phyloP scores from a whole-genome alignment of 164 flowering plant genomes.

The Berberis vulgaris region DNA sequence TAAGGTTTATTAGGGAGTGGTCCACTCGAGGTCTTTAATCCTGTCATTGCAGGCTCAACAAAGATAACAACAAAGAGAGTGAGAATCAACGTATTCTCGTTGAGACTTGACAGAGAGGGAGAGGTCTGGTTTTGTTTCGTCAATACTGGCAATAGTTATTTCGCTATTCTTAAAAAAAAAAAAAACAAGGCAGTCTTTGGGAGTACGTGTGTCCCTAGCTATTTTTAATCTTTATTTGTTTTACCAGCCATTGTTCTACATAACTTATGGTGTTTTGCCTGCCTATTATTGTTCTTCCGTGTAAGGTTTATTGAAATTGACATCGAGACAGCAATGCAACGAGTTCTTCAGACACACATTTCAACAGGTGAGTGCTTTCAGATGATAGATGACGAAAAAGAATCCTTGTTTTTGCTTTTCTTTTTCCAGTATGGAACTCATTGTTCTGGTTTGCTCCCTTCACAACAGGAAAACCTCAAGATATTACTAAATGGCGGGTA shows the following conservation, averaged over 20 bases:
- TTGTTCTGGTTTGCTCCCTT: background rate
- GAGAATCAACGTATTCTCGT: too few relatives aligned
- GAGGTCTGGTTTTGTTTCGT: too few relatives aligned
- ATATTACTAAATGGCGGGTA: constrained; percentile 89
- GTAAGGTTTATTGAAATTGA: constrained; percentile 83
- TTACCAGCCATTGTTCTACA: background rate
- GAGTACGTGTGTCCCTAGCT: background rate
- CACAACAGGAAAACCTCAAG: constrained; percentile 55
- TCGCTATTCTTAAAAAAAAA: too few relatives aligned
- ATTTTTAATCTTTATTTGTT: background rate
- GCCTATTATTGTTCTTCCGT: background rate
- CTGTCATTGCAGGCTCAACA: too few relatives aligned
- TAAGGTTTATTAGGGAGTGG: too few relatives aligned
- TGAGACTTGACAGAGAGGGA: too few relatives aligned
- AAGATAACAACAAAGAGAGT: too few relatives aligned
- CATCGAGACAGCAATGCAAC: constrained; percentile 62
- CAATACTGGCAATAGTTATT: too few relatives aligned
- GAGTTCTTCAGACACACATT: constrained; percentile 70
- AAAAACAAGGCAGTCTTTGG: too few relatives aligned
- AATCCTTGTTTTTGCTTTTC: background rate
- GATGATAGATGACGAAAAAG: background rate
- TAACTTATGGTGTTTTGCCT: background rate
- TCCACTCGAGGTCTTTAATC: too few relatives aligned
- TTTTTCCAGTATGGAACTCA: background rate
- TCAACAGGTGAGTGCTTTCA: constrained; percentile 42